These are phyloP conservation scores for Raddia distichophylla DNA, from an alignment of 176 grass and related monocot species.

Conservation along the genomic window DNA sequence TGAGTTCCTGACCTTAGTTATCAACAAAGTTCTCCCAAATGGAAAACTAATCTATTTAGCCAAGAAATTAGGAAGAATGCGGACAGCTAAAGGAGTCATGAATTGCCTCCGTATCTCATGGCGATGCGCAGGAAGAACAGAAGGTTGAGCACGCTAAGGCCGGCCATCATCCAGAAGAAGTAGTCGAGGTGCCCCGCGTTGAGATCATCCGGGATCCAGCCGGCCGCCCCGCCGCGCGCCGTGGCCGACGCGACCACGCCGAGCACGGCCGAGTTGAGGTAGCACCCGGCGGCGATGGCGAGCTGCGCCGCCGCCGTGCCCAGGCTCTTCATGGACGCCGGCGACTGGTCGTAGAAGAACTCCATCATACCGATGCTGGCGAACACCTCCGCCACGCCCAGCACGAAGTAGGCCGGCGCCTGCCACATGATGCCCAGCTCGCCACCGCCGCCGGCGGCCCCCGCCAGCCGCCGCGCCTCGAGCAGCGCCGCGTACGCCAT, in stretches of 20 bases:
- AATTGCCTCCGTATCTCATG: conserved; percentile 27
- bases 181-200: conserved; percentile 54
- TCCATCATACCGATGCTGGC: conserved; percentile 38
- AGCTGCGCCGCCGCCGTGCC: conserved; percentile 33
- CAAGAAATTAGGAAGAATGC: too few species aligned
- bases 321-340: conserved; percentile 54
- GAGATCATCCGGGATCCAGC: conserved; percentile 57
- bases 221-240: conserved; percentile 3
- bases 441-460: neutral
- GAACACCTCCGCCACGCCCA: conserved; percentile 43
- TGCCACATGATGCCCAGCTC: conserved; percentile 48
- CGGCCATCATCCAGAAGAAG: conserved; percentile 56
- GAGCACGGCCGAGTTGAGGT: conserved; percentile 47
- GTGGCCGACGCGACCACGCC: conserved; percentile 30
- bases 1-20: too few species aligned
- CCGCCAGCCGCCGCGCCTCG: conserved; percentile 31
- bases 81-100: neutral
- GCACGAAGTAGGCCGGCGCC: conserved; percentile 38
- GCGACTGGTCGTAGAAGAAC: conserved; percentile 60
- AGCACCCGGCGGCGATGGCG: conserved; percentile 37
- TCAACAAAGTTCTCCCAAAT: too few species aligned
- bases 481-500: conserved; percentile 35
- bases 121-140: conserved; percentile 37
- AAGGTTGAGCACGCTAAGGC: conserved; percentile 38
- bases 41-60: too few species aligned